A percentile compares a stretch with the other conserved stretches of the same genome.
Conservation (phyloP, 2,329 filamentous ascomycete species). For the Neurospora crassa region DNA sequence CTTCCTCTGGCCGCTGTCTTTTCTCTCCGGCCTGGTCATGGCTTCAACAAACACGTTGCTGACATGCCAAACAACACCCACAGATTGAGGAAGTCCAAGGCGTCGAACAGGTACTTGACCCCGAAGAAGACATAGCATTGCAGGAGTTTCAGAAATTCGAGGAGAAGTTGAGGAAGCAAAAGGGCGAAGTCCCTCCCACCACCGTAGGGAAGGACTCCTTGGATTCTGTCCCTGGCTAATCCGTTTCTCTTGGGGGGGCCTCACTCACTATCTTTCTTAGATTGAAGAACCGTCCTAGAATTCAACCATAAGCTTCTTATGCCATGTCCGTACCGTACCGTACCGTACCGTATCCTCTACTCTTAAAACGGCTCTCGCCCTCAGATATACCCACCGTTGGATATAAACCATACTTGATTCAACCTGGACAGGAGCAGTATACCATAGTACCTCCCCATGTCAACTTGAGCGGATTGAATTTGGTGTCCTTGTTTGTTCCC, state of each 20-base stretch:
- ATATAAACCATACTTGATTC: background rate
- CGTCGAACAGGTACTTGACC: conserved; percentile 81
- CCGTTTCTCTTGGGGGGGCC: background rate
- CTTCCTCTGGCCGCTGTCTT: background rate
- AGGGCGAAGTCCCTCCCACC: conserved; percentile 30
- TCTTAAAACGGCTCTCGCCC: background rate
- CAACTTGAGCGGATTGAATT: background rate
- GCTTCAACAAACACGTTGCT: background rate
- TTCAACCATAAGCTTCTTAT: background rate
- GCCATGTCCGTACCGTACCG: background rate
- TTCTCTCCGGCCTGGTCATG: conserved; percentile 1
- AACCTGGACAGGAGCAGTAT: background rate
- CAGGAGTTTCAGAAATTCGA: conserved; percentile 92
- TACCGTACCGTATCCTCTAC: background rate
- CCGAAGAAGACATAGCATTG: conserved; percentile 81
- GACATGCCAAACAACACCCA: background rate
- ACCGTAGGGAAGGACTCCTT: conserved; percentile 29
- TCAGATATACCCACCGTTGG: background rate
- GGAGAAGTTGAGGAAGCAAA: conserved; percentile 59
- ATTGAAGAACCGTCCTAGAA: background rate
- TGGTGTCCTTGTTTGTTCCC: background rate
- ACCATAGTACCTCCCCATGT: background rate
- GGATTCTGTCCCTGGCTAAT: conserved; percentile 28
- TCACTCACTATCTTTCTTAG: background rate
- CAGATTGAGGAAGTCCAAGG: conserved; percentile 94